Evolutionary conservation across 2,329 filamentous ascomycete genomes (phyloP).

Genomic region (Bipolaris cookei): DNA sequence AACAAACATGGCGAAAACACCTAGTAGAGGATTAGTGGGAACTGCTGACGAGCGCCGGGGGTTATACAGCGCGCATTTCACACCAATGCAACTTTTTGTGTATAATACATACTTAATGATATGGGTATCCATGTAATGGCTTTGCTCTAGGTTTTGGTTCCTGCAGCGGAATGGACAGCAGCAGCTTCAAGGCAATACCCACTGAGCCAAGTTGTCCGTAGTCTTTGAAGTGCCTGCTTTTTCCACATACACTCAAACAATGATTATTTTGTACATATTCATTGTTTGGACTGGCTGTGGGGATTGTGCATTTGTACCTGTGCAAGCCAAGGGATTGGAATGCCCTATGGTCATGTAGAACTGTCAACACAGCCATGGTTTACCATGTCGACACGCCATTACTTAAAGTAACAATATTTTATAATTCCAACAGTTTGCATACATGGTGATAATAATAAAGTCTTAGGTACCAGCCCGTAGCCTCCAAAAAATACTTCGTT

Average conservation of each 20-base stretch:
- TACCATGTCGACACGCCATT: no score
- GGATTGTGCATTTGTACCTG: no score
- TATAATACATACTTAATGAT: background rate
- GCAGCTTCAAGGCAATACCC: background rate
- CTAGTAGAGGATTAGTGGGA: background rate
- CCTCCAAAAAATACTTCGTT: background rate
- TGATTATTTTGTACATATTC: no score
- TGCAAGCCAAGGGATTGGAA: background rate
- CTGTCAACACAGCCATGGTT: no score
- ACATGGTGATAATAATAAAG: background rate
- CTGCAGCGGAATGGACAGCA: background rate
- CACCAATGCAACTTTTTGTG: background rate
- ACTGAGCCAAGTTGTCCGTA: background rate
- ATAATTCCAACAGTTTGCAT: background rate
- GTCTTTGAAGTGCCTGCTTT: background rate
- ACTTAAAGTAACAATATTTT: background rate
- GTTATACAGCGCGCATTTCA: background rate
- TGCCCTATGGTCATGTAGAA: background rate
- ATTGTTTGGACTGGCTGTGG: no score
- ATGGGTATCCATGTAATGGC: background rate
- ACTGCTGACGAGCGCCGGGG: background rate
- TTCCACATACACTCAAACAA: no score
- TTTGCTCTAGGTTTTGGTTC: background rate
- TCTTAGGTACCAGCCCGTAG: background rate
- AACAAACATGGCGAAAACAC: constrained; percentile 16